Evolutionary conservation across 73 alveolate species (phyloP).

Genomic region (Symbiodinium natans): DNA sequence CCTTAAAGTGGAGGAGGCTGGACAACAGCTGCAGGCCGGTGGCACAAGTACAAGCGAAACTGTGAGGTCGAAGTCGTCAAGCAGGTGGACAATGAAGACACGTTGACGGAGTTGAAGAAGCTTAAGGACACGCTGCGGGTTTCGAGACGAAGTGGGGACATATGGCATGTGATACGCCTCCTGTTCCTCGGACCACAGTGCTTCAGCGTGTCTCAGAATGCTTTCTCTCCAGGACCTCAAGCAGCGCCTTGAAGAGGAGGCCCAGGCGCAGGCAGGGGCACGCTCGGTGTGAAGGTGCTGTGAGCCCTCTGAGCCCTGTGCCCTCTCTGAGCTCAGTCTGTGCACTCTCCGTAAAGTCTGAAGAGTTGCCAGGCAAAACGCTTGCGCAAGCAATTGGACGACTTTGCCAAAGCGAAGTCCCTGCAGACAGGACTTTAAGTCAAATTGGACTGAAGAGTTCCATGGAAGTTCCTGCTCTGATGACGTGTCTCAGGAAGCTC

Average conservation of each 20-base stretch:
- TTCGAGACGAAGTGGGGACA: no score
- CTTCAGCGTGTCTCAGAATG: no score
- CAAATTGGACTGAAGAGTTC: neutral
- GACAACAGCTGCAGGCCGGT: neutral
- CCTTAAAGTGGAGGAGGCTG: no score
- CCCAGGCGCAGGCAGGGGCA: neutral
- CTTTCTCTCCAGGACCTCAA: neutral
- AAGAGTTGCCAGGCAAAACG: slow-evolving; percentile 34
- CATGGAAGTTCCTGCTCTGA: neutral
- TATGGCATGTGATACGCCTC: no score
- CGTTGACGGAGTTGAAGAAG: neutral
- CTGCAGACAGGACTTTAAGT: slow-evolving; percentile 10
- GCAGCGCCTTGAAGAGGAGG: neutral
- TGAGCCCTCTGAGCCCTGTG: no score
- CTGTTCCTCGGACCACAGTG: no score
- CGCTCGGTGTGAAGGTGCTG: neutral
- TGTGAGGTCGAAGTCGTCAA: neutral
- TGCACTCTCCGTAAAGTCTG: no score
- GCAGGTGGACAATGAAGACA: neutral
- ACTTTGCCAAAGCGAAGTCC: slow-evolving; percentile 17
- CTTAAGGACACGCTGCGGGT: neutral
- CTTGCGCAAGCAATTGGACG: slow-evolving; percentile 20
- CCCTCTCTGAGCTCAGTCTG: no score
- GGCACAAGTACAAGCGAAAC: neutral
- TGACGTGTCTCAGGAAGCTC: slow-evolving; percentile 16